phyloP scores from a whole-genome alignment of 1,139 yeast species.

The Geotrichum fermentans region DNA sequence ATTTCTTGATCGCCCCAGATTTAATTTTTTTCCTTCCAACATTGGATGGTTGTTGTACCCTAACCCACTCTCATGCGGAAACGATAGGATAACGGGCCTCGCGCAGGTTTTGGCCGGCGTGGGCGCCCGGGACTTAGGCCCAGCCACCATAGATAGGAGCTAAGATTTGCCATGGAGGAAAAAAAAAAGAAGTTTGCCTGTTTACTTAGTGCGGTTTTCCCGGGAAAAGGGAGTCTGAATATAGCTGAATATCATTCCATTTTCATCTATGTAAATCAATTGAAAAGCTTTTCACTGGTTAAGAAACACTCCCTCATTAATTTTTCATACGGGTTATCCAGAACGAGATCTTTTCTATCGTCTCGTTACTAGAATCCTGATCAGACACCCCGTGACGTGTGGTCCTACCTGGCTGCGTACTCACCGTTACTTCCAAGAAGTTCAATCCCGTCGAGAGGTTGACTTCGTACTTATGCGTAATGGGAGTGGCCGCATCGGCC shows the following conservation, averaged over 20 bases:
- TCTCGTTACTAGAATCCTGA: not conserved
- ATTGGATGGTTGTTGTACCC: not conserved
- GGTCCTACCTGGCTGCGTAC: slow-evolving; percentile 1
- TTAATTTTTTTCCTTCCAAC: not conserved
- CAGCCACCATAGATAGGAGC: not conserved
- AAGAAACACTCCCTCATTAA: not conserved
- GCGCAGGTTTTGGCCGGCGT: too few species aligned
- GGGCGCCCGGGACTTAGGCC: not conserved
- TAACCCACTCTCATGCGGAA: not conserved
- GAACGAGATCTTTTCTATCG: slow-evolving; percentile 2
- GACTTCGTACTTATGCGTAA: slow-evolving; percentile 30
- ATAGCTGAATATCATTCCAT: too few species aligned
- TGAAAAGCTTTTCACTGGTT: not conserved
- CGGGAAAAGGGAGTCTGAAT: too few species aligned
- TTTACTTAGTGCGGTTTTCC: too few species aligned
- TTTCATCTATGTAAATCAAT: too few species aligned
- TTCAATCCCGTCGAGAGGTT: slow-evolving; percentile 31
- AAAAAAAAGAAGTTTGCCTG: not conserved
- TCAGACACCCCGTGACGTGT: not conserved
- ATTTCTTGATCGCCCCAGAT: not conserved
- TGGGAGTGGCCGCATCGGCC: slow-evolving; percentile 28
- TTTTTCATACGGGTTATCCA: slow-evolving; percentile 5
- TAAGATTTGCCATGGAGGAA: too few species aligned
- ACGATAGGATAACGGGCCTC: not conserved
- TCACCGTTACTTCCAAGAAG: slow-evolving; percentile 28